phyloP scores from a whole-genome alignment of 257 asterid species.

The Solanum chiquidenum region DNA sequence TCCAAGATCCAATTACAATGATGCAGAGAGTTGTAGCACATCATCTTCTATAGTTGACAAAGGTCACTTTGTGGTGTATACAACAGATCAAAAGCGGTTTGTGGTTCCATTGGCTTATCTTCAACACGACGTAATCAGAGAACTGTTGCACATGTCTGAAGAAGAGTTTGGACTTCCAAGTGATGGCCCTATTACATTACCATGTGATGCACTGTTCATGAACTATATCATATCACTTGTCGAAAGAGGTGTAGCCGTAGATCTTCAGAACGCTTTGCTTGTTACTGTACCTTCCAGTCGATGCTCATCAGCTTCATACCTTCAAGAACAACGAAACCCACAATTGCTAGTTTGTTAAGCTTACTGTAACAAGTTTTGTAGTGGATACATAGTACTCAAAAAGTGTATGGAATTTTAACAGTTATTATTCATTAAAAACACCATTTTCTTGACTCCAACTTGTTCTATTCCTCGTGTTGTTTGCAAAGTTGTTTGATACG shows the following conservation, averaged over 20 bases:
- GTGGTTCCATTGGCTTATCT: slow-evolving; percentile 1
- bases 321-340: not conserved
- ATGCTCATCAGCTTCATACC: not conserved
- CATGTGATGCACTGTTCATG: not conserved
- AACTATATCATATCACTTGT: not conserved
- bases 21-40: not conserved
- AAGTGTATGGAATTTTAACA: not conserved
- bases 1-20: not conserved
- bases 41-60: not conserved
- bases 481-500: not conserved
- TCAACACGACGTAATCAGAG: not conserved
- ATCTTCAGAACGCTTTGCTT: not conserved
- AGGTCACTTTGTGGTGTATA: not conserved
- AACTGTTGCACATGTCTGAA: not conserved
- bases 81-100: not conserved
- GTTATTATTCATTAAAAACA: not conserved
- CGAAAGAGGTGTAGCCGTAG: not conserved
- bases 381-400: not conserved
- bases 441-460: not conserved
- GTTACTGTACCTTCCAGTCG: not conserved
- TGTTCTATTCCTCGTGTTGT: not conserved
- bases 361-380: not conserved
- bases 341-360: not conserved
- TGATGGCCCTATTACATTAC: not conserved
- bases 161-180: not conserved